Evolutionary conservation across 2,329 filamentous ascomycete genomes (phyloP).

Genomic region (Pleomassaria siparia): DNA sequence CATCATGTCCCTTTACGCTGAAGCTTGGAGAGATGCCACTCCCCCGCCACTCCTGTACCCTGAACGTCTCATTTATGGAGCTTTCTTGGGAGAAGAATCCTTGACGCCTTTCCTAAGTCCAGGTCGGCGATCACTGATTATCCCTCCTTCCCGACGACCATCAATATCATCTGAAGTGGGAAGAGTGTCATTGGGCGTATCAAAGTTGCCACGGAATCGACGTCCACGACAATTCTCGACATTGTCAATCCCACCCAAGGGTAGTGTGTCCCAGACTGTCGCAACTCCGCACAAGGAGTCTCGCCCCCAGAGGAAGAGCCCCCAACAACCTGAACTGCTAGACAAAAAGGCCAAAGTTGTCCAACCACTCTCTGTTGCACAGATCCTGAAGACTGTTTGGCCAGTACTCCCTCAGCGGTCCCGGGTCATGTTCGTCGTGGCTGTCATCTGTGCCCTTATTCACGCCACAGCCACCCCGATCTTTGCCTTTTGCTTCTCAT

Average conservation of each 20-base stretch:
- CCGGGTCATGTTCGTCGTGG: constrained; percentile 59
- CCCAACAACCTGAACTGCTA: neutral
- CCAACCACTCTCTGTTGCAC: constrained; percentile 41
- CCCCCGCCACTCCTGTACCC: too few relatives aligned
- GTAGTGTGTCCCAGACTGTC: too few relatives aligned
- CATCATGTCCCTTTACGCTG: constrained; percentile 19
- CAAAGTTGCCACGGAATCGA: neutral
- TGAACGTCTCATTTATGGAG: constrained; percentile 19
- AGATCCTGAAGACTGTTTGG: constrained; percentile 71
- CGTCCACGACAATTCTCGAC: neutral
- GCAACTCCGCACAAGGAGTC: neutral
- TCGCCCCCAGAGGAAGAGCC: neutral
- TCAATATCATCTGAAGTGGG: constrained; percentile 3
- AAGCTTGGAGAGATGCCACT: constrained; percentile 13
- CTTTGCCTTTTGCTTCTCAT: constrained; percentile 76
- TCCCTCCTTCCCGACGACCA: neutral
- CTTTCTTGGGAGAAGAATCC: constrained; percentile 19
- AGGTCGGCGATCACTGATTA: neutral
- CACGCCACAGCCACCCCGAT: constrained; percentile 69
- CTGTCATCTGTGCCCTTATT: constrained; percentile 62
- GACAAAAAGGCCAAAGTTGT: neutral
- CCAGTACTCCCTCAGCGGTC: constrained; percentile 59
- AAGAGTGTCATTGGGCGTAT: neutral
- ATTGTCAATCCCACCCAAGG: neutral
- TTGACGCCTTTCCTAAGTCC: constrained; percentile 16